phyloP scores from a whole-genome alignment of 2,329 filamentous ascomycete species.

The Monosporascus sp. region DNA sequence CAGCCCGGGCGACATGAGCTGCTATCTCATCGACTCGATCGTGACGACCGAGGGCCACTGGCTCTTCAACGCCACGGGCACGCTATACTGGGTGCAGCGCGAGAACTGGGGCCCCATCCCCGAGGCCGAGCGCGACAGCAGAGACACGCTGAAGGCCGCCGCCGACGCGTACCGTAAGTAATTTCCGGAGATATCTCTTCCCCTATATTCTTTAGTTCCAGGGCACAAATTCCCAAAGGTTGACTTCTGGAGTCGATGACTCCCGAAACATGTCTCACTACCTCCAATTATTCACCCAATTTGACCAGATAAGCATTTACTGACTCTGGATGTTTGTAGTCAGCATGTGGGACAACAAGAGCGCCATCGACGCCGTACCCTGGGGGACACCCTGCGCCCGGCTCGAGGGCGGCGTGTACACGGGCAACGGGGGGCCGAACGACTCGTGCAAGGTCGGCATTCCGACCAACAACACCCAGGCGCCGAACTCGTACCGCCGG shows the following conservation, averaged over 20 bases:
- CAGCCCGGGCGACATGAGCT: slow-evolving; percentile 14
- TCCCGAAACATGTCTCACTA: too few species aligned
- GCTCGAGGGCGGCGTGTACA: slow-evolving; percentile 23
- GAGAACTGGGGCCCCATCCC: slow-evolving; percentile 28
- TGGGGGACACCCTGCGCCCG: slow-evolving; percentile 31
- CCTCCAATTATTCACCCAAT: too few species aligned
- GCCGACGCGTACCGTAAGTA: slow-evolving; percentile 27
- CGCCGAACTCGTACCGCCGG: slow-evolving; percentile 22
- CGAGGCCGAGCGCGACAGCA: slow-evolving; percentile 18
- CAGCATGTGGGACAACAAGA: slow-evolving; percentile 29
- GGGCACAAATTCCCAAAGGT: too few species aligned
- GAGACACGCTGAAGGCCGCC: slow-evolving; percentile 22
- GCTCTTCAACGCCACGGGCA: slow-evolving; percentile 31
- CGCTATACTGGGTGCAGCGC: slow-evolving; percentile 24
- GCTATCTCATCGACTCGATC: slow-evolving; percentile 26
- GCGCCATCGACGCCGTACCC: slow-evolving; percentile 23
- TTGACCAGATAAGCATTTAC: too few species aligned
- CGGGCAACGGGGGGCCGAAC: slow-evolving; percentile 16
- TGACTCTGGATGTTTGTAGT: slow-evolving; percentile 3
- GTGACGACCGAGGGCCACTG: slow-evolving; percentile 28
- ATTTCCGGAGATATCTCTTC: too few species aligned
- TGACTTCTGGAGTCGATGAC: too few species aligned
- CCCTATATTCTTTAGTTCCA: too few species aligned
- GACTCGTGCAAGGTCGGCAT: slow-evolving; percentile 23
- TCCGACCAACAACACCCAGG: slow-evolving; percentile 21